Evolutionary conservation across 2,329 filamentous ascomycete genomes (phyloP), one percentile per base, ranked within the genome.

Genomic region (Pseudopithomyces maydicus): DNA sequence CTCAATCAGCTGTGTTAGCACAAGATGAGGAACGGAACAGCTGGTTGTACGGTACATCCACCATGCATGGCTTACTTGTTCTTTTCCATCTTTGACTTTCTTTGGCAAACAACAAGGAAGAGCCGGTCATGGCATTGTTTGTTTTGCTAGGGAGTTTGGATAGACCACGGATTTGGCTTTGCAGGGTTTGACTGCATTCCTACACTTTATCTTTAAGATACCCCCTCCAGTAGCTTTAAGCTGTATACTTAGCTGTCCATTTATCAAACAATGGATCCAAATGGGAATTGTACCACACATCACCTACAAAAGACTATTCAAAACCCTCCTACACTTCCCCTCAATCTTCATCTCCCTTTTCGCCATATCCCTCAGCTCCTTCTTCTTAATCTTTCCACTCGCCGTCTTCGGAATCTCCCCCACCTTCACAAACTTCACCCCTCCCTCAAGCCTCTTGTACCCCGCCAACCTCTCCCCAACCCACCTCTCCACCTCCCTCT

Each of bases 361-460:
- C 20, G 59, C 56, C 22, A 52, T 42, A 17, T 59, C 50, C 71
- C 71, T 47, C 68, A 78, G 77, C 39, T 78, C 79, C 65, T 75
- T 68, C 45, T 82, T 81, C 50, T 79, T 73, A 56, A 84, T 48
- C 32, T 48, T 48, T 3, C 45, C 45, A 36, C 45, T 64, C 3
- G 79, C 57, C 23, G 77, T 71, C 71, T 82, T 80, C 56, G 66
- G 52, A 20, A 66, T 66, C 54, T 68, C 66, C 6, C 65, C 65
- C 49, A 63, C 64, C 5, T 76, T 71, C 5, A 79, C 67, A 64
- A 81, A 80, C 38, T 69, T 70, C 2, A 84, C 77, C 0, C 81
- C 81, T 1, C 81, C 81, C 5, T 75, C 74, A 41, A 83, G 61
- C 35, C 72, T 71, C 71, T 84, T 83, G 54, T 81, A 83, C 45